Conservation (phyloP, 2,329 filamentous ascomycete species). For the Phaeoacremonium minimum region DNA sequence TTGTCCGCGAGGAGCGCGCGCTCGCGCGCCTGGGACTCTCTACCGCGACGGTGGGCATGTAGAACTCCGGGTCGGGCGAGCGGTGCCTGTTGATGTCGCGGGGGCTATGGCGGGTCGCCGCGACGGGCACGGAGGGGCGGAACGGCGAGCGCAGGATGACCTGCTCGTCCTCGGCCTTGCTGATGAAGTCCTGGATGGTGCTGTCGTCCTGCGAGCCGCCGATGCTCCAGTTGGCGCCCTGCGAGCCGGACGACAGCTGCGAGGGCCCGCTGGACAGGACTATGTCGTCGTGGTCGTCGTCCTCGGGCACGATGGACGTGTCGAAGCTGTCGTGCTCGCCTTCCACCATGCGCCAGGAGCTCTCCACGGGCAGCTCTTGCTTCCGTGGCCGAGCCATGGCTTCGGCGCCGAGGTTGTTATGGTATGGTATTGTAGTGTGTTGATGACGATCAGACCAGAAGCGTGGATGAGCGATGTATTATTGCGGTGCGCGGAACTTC, state of each 20-base stretch:
- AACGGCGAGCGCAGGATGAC: constrained; percentile 52
- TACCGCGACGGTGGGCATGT: constrained; percentile 45
- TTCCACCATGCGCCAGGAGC: constrained; percentile 59
- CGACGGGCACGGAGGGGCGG: constrained; percentile 43
- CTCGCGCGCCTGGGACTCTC: constrained; percentile 30
- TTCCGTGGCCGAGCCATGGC: constrained; percentile 11
- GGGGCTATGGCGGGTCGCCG: constrained; percentile 24
- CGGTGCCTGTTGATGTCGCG: constrained; percentile 21
- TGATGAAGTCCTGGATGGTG: constrained; percentile 45
- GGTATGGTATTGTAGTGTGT: too few species aligned
- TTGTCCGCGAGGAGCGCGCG: constrained; percentile 25
- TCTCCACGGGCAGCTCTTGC: constrained; percentile 38
- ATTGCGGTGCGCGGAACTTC: too few species aligned
- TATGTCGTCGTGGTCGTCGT: constrained; percentile 33
- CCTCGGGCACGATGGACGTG: constrained; percentile 44
- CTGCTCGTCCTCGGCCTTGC: constrained; percentile 49
- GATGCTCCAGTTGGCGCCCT: constrained; percentile 32
- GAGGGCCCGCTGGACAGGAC: constrained; percentile 40
- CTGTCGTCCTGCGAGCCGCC: constrained; percentile 49
- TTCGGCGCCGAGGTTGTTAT: too few species aligned
- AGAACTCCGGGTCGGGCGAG: constrained; percentile 46
- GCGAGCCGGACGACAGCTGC: constrained; percentile 30
- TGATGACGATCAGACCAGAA: too few species aligned
- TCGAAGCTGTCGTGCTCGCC: constrained; percentile 59
- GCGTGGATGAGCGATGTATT: too few species aligned